Evolutionary conservation across 2,329 filamentous ascomycete genomes (phyloP), one percentile per base, ranked within the genome.

Genomic region (Dactylellina haptotyla): DNA sequence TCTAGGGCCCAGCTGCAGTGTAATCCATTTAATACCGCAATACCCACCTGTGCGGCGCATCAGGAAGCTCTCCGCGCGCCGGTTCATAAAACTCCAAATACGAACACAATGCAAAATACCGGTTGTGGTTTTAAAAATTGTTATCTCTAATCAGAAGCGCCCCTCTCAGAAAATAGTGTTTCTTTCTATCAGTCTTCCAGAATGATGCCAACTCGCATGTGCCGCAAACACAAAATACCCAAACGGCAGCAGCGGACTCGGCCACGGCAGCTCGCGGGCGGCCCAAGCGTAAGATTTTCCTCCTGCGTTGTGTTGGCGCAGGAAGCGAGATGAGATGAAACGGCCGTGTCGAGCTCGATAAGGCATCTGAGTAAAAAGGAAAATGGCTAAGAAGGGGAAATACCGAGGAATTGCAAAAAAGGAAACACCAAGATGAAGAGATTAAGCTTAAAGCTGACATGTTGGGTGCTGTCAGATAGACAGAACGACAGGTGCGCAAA

Each of bases 221-320:
- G n/a, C n/a, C n/a, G n/a, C n/a, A n/a, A 51, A 51, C n/a, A 28
- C 23, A 10, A 14, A 6, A n/a, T 34, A 32, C 39, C 20, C 25
- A 43, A 32, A 65, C 41, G 53, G 63, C 37, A 56, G 58, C 25
- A 56, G 56, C 64, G 64, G 64, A 69, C 64, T 59, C 64, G 64
- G 64, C 64, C 20, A 69, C 64, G 64, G 64, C 64, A 61, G 56
- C 37, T 69, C 64, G 64, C 56, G 14, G 25, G 61, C 61, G 61
- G n/a, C 23, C 41, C 16, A 16, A 26, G 32, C 18, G 28, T 39
- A 41, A 26, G 20, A n/a, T 41, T 43, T 39, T 58, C 34, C 16
- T 14, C 32, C 32, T 46, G 41, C n/a, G 41, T 46, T 65, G 61
- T 41, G 57, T 43, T 23, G 25, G 37, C 45, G 23, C 50, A 46